Percentiles rank a stretch among this genome's conserved stretches.
phyloP scores from a whole-genome alignment of 257 asterid species.

The Ajuga chamaepitys region DNA sequence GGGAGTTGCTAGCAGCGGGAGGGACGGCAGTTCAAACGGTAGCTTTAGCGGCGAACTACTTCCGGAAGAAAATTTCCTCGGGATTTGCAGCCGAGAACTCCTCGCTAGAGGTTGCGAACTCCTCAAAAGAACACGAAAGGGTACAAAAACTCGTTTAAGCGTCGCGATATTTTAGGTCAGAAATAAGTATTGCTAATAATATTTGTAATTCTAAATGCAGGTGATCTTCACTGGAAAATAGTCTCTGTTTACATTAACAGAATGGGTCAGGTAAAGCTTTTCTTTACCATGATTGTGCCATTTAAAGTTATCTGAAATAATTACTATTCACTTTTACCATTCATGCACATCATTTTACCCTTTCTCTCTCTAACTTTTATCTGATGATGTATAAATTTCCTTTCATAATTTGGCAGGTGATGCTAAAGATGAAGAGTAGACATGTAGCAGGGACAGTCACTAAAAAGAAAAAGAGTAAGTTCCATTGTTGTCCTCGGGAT shows the following conservation, averaged over 20 bases:
- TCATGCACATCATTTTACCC: neutral
- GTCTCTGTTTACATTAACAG: constrained; percentile 83
- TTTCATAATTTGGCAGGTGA: constrained; percentile 45
- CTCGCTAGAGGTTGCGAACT: constrained; percentile 93
- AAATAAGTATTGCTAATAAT: neutral
- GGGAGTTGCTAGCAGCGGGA: constrained; percentile 41
- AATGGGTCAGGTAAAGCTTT: constrained; percentile 69
- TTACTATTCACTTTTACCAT: neutral
- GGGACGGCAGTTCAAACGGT: constrained; percentile 56
- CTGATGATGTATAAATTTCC: constrained; percentile 9
- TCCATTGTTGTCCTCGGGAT: constrained; percentile 56
- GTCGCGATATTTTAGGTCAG: neutral
- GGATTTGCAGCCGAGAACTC: constrained; percentile 77
- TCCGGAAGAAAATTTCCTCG: constrained; percentile 88
- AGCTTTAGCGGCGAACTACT: constrained; percentile 80
- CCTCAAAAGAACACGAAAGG: constrained; percentile 77
- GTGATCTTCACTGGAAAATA: constrained; percentile 95
- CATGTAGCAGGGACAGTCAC: constrained; percentile 97
- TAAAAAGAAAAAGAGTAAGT: constrained; percentile 98
- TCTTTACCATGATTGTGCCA: constrained; percentile 17
- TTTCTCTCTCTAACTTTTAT: neutral
- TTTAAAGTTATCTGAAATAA: neutral
- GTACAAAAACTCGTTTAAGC: constrained; percentile 20
- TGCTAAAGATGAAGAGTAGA: constrained; percentile 88
- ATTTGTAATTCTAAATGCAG: constrained; percentile 35